These are phyloP conservation scores for Carex sylvatica DNA, from an alignment of 202 grass and related monocot genomes.

Conservation along the genomic window DNA sequence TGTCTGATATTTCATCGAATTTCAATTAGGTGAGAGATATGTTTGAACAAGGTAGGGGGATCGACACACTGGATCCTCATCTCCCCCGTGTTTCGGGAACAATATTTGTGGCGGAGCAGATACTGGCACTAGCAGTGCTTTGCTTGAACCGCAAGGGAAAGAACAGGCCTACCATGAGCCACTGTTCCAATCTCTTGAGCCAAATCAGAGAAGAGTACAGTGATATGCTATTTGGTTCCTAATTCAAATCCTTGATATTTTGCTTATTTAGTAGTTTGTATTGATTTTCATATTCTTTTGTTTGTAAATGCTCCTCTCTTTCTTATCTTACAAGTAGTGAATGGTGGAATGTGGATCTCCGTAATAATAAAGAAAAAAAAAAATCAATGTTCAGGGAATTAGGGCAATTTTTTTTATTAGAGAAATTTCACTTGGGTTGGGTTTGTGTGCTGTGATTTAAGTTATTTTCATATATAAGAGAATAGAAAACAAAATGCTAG, in stretches of 20 bases:
- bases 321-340: neutral
- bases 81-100: conserved; percentile 18
- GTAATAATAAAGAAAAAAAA: neutral
- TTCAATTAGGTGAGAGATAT: neutral
- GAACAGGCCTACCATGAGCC: conserved; percentile 29
- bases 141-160: conserved; percentile 31
- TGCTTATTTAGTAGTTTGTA: neutral
- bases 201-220: conserved; percentile 38
- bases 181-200: conserved; percentile 27
- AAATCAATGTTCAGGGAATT: neutral
- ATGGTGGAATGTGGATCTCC: neutral
- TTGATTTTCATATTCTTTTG: neutral
- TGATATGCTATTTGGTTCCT: conserved; percentile 6
- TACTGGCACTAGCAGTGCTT: conserved; percentile 33
- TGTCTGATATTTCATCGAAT: neutral
- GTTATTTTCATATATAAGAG: neutral
- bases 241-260: conserved; percentile 12
- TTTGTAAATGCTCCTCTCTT: neutral
- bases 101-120: conserved; percentile 29
- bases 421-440: neutral
- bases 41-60: conserved; percentile 26
- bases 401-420: neutral
- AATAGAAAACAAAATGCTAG: neutral
- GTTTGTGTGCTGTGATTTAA: neutral
- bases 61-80: conserved; percentile 26